Percentiles rank a stretch among this genome's conserved stretches.
Conservation (phyloP, 2,329 filamentous ascomycete species). For the Fonsecaea multimorphosa region DNA sequence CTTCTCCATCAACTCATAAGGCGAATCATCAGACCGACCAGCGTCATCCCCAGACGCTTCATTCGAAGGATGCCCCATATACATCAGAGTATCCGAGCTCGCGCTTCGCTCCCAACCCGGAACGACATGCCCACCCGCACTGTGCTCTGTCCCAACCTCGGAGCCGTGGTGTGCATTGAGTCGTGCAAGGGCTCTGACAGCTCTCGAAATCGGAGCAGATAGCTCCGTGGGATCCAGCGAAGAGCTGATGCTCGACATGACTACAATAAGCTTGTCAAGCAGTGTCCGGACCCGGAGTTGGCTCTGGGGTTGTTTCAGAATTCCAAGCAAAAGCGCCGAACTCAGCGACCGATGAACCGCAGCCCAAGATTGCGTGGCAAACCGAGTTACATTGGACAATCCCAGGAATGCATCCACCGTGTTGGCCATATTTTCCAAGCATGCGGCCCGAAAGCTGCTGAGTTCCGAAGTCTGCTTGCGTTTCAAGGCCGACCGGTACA, state of each 20-base stretch:
- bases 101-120: not conserved
- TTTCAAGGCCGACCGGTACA: constrained; percentile 65
- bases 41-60: constrained; percentile 2
- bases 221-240: constrained; percentile 11
- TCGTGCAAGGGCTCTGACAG: constrained; percentile 6
- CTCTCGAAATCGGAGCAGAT: constrained; percentile 12
- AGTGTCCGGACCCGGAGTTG: not conserved
- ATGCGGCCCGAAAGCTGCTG: constrained; percentile 1
- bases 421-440: constrained; percentile 22
- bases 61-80: not conserved
- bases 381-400: constrained; percentile 20
- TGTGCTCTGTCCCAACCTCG: not conserved
- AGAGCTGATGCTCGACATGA: constrained; percentile 13
- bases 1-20: constrained; percentile 6
- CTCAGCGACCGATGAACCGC: constrained; percentile 17
- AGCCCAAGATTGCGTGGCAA: constrained; percentile 11
- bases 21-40: not conserved
- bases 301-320: constrained; percentile 13
- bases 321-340: constrained; percentile 21
- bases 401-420: constrained; percentile 26
- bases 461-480: constrained; percentile 42
- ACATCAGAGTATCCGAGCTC: not conserved
- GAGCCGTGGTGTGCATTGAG: constrained; percentile 1
- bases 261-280: constrained; percentile 8
- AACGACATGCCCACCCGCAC: not conserved